These are phyloP conservation scores for Dictyostelium discoideum DNA, from an alignment of 78 protist genomes.

Conservation along the genomic window DNA sequence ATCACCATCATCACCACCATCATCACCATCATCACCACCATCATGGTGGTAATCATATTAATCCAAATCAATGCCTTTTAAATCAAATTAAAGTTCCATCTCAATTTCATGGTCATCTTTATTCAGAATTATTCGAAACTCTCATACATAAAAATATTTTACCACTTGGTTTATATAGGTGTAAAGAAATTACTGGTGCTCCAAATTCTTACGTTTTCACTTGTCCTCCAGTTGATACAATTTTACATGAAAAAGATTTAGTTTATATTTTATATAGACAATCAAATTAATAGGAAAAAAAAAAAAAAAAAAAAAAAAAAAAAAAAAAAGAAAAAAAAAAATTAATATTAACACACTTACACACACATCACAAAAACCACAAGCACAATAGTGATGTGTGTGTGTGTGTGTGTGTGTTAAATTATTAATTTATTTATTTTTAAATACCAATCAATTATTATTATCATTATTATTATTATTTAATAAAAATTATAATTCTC, in stretches of 20 bases:
- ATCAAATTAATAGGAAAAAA: not conserved
- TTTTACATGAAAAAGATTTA: constrained; percentile 69
- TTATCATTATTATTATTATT: not conserved
- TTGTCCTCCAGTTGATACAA: constrained; percentile 61
- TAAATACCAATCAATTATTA: not conserved
- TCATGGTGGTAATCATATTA: not conserved
- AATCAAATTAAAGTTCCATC: constrained; percentile 74
- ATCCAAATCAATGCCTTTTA: constrained; percentile 44
- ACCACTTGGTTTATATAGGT: constrained; percentile 55
- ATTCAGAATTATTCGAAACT: constrained; percentile 52
- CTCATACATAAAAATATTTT: constrained; percentile 47
- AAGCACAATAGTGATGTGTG: too few species aligned
- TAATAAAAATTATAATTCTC: not conserved
- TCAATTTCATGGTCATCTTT: constrained; percentile 64
- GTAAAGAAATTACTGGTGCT: constrained; percentile 78
- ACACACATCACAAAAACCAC: too few species aligned
- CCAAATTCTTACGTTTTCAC: constrained; percentile 77
- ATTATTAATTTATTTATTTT: not conserved
- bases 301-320: not conserved
- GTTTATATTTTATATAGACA: constrained; percentile 64
- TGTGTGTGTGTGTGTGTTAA: too few species aligned
- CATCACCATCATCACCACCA: not conserved
- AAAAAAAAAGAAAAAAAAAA: not conserved
- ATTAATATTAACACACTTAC: too few species aligned
- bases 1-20: not conserved